phyloP scores from a whole-genome alignment of 2,329 filamentous ascomycete genomes.

The Peltaster fructicola region DNA sequence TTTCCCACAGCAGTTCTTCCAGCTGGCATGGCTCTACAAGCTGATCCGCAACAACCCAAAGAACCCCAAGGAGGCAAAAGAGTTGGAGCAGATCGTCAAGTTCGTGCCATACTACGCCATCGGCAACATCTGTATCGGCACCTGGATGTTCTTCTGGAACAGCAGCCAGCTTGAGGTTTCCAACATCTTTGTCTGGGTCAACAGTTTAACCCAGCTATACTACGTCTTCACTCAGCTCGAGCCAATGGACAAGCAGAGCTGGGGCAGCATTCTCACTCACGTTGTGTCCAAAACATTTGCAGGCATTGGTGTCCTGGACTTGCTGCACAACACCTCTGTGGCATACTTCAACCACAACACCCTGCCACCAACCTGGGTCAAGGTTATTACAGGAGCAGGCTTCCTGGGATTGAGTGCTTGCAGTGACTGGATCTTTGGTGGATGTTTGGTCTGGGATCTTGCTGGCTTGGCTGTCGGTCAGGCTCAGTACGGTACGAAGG shows the following conservation, averaged over 20 bases:
- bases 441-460: slow-evolving; percentile 41
- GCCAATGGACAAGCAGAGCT: slow-evolving; percentile 31
- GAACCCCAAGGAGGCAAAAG: slow-evolving; percentile 22
- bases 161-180: slow-evolving; percentile 30
- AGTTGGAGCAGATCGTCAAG: slow-evolving; percentile 32
- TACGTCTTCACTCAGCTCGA: slow-evolving; percentile 33
- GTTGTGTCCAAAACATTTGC: slow-evolving; percentile 42
- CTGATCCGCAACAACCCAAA: slow-evolving; percentile 32
- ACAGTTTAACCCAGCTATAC: slow-evolving; percentile 36
- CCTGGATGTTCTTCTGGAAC: slow-evolving; percentile 50
- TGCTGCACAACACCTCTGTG: slow-evolving; percentile 40
- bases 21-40: slow-evolving; percentile 39
- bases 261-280: slow-evolving; percentile 38
- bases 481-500: slow-evolving; percentile 26
- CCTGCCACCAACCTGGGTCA: slow-evolving; percentile 28
- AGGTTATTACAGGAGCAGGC: slow-evolving; percentile 35
- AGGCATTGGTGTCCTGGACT: slow-evolving; percentile 41
- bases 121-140: slow-evolving; percentile 42
- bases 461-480: slow-evolving; percentile 38
- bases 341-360: slow-evolving; percentile 37
- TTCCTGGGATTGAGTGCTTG: slow-evolving; percentile 33
- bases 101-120: slow-evolving; percentile 38
- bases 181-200: slow-evolving; percentile 39
- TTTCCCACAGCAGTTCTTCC: slow-evolving; percentile 42
- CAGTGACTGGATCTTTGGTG: slow-evolving; percentile 44